Percentiles rank a stretch among this genome's conserved stretches.
Evolutionary conservation across 116 monocot genomes (phyloP).

Genomic region (Papilionanthe hybrid): DNA sequence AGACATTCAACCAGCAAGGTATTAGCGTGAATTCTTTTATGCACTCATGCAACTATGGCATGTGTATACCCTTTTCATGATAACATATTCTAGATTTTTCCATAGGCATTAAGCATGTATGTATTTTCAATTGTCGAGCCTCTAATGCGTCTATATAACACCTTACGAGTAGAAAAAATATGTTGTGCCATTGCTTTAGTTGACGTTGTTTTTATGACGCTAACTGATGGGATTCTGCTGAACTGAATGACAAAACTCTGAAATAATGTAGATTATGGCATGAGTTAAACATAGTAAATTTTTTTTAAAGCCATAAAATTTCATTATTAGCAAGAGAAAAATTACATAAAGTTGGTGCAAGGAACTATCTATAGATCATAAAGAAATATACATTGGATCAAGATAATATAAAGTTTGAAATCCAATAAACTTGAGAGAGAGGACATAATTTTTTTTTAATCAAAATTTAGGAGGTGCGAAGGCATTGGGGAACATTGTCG

Average conservation of each 20-base stretch:
- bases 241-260: background rate
- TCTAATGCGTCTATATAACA: background rate
- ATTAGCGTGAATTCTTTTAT: conserved; percentile 7
- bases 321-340: too few relatives aligned
- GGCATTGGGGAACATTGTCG: too few relatives aligned
- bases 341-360: too few relatives aligned
- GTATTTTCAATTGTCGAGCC: background rate
- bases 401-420: too few relatives aligned
- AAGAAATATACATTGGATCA: too few relatives aligned
- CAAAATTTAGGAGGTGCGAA: too few relatives aligned
- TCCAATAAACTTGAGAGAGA: too few relatives aligned
- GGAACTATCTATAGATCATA: too few relatives aligned
- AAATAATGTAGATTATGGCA: background rate
- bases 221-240: background rate
- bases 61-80: background rate
- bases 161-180: background rate
- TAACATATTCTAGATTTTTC: background rate
- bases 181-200: background rate
- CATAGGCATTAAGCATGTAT: background rate
- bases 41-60: background rate
- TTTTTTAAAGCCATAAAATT: background rate
- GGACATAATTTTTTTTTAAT: too few relatives aligned
- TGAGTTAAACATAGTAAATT: background rate
- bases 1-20: conserved; percentile 92
- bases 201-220: background rate